Conservation (phyloP, 345 rosid genomes). For the Cardamine occulta region DNA sequence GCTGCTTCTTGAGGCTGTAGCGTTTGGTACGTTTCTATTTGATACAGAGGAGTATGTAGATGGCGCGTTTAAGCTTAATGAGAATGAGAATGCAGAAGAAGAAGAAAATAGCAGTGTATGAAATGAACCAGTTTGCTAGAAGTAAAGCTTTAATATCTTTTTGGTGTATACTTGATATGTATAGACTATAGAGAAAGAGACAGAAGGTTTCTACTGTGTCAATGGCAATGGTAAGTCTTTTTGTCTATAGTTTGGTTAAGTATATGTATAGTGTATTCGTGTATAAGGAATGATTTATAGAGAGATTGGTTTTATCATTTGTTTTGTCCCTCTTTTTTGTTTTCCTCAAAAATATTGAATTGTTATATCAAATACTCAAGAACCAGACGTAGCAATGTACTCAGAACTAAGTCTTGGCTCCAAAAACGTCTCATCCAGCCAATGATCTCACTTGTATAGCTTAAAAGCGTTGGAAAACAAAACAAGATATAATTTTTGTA, state of each 20-base stretch:
- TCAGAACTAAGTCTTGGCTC: too few relatives aligned
- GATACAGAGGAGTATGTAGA: slow-evolving; percentile 76
- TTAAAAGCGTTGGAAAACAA: too few relatives aligned
- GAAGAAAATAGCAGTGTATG: slow-evolving; percentile 43
- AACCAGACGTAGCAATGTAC: too few relatives aligned
- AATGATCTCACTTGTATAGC: too few relatives aligned
- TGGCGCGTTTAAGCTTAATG: slow-evolving; percentile 64
- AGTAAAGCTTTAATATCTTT: slow-evolving; percentile 13
- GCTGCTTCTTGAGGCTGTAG: slow-evolving; percentile 83
- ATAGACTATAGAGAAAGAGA: slow-evolving; percentile 3
- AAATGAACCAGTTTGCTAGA: slow-evolving; percentile 34
- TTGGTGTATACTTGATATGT: slow-evolving; percentile 20
- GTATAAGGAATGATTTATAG: not conserved
- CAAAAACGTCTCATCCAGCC: too few relatives aligned
- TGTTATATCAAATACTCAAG: too few relatives aligned
- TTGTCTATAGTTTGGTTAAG: slow-evolving; percentile 29
- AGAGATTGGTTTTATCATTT: slow-evolving; percentile 12
- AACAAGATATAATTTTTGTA: too few relatives aligned
- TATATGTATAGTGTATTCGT: not conserved
- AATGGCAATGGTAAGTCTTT: not conserved
- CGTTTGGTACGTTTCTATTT: slow-evolving; percentile 92
- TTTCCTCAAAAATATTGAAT: not conserved
- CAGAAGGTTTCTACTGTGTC: not conserved
- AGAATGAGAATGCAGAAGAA: slow-evolving; percentile 46
- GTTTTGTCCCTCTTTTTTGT: not conserved